Evolutionary conservation across 164 flowering plant genomes (phyloP), one percentile per base, ranked within the genome.

Genomic region (Aristolochia contorta): DNA sequence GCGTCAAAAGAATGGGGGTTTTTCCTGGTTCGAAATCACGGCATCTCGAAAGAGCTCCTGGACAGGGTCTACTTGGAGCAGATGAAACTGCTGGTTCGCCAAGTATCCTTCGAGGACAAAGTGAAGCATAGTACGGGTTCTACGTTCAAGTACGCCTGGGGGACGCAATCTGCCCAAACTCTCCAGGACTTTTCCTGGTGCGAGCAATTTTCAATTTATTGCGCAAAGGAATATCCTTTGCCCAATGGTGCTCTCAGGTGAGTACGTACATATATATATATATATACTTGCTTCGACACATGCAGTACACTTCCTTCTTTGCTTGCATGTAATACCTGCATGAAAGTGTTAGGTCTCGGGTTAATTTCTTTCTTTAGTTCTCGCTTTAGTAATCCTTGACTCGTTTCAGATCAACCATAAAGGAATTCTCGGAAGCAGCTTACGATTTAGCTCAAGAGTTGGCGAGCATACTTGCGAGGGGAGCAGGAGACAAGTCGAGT

Each of bases 1-100:
- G 97, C 97, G 48, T 82, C 97, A 0, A 51, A 13, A 27, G 81
- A 81, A 59, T 91, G 97, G 97, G 97, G 97, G 14, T 91, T 87
- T 59, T 87, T 91, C 57, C 91, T 84, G 58, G 89, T 84, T 0
- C 69, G 78, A 20, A 88, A 88, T 61, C 97, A 91, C 64, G 94
- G 96, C 25, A 76, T 86, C 21, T 70, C 88, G 0, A 12, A 21
- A 0, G 83, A 82, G 45, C 54, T 88, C 0, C 37, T 86, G 66
- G 83, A 80, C 68, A 75, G 62, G 58, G 78, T 86, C 79, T 75
- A 75, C 57, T 2, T 8, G 0, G 89, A 88, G 64, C 91, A 88
- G 65, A 70, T 71, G 65, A 80, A 79, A 69, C 60, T 81, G 13
- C 85, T n/a, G n/a, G n/a, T 91, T 57, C 69, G 65, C 47, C 73